Conservation (phyloP, 352 stramenopile genomes). For the Globisporangium cederbergense region DNA sequence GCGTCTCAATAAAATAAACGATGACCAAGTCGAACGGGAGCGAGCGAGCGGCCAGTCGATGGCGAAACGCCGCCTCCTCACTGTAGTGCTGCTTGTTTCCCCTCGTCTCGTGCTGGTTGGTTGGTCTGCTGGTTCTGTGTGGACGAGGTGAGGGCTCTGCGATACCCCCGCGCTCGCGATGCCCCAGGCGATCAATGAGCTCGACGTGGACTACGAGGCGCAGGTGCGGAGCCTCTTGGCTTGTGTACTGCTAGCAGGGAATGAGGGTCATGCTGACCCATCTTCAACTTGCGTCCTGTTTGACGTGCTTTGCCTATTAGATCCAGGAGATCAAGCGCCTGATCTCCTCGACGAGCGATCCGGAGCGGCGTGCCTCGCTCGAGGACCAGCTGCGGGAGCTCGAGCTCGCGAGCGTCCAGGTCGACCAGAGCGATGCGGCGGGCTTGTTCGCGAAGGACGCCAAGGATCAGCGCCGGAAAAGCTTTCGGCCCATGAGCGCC, state of each 20-base stretch:
- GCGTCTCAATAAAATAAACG: no score
- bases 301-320: constrained; percentile 20
- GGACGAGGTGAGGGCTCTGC: neutral
- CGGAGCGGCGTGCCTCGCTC: constrained; percentile 44
- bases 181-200: constrained; percentile 59
- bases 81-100: neutral
- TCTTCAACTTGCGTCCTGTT: neutral
- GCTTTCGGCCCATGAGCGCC: constrained; percentile 61
- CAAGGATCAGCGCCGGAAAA: constrained; percentile 43
- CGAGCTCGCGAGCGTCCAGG: constrained; percentile 53
- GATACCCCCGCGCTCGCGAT: constrained; percentile 21
- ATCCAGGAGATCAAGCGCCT: constrained; percentile 78
- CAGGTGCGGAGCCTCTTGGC: constrained; percentile 30
- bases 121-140: neutral
- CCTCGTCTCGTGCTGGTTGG: no score
- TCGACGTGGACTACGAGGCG: constrained; percentile 65
- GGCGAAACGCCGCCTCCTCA: no score
- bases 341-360: constrained; percentile 67
- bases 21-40: no score
- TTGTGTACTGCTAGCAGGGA: no score
- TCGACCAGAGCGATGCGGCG: constrained; percentile 25
- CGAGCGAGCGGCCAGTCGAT: no score
- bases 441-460: constrained; percentile 3
- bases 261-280: no score
- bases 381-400: constrained; percentile 71